Evolutionary conservation across 1,284 basidiomycete species (phyloP).

Genomic region (Fistulinella cinereoalba): DNA sequence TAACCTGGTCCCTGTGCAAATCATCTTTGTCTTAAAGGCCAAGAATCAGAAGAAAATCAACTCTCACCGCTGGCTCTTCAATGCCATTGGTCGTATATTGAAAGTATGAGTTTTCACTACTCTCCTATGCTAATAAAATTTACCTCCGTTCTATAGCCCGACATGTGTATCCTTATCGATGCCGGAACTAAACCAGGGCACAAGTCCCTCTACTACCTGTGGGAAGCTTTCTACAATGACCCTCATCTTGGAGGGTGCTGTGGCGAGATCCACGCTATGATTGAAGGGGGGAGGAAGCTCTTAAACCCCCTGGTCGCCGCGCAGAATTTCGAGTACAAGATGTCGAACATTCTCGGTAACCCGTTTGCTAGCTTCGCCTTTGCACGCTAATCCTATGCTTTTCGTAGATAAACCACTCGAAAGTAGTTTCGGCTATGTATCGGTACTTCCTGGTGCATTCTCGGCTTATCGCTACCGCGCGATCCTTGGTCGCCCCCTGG

Average conservation of each 20-base stretch:
- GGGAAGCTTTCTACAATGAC: constrained; percentile 89
- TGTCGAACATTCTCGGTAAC: constrained; percentile 89
- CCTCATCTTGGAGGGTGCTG: constrained; percentile 75
- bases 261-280: constrained; percentile 95
- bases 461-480: constrained; percentile 92
- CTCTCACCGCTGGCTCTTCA: constrained; percentile 97
- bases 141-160: constrained; percentile 53
- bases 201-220: constrained; percentile 96
- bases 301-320: constrained; percentile 92
- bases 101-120: constrained; percentile 42
- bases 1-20: constrained; percentile 93
- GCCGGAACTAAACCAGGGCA: constrained; percentile 96
- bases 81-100: constrained; percentile 86
- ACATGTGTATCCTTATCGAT: constrained; percentile 88
- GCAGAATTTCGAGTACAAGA: constrained; percentile 99
- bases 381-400: constrained; percentile 3
- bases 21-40: constrained; percentile 93
- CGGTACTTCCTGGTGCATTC: constrained; percentile 95
- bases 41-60: constrained; percentile 99
- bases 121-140: constrained; percentile 8
- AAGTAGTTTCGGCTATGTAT: constrained; percentile 93
- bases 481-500: constrained; percentile 87
- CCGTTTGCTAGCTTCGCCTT: not conserved
- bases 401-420: constrained; percentile 84
- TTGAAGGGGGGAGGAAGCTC: constrained; percentile 87